Percentiles rank a stretch among this genome's conserved stretches.
Conservation (phyloP, 2,329 filamentous ascomycete species). For the Ramichloridium luteum region DNA sequence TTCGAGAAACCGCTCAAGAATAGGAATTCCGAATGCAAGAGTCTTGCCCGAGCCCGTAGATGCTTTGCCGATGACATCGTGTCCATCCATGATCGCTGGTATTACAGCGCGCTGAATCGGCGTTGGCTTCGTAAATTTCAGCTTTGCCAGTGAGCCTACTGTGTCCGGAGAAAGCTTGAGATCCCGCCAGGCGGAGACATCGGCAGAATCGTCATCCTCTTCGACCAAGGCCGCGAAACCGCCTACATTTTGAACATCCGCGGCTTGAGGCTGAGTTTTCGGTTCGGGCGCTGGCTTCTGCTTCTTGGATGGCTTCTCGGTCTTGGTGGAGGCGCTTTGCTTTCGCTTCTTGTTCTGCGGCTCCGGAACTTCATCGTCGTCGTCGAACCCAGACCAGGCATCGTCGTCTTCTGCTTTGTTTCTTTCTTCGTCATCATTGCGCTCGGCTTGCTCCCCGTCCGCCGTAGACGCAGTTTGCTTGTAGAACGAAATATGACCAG, state of each 20-base stretch:
- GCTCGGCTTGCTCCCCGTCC: conserved; percentile 17
- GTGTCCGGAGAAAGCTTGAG: conserved; percentile 61
- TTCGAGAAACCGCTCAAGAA: conserved; percentile 70
- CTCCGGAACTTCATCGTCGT: conserved; percentile 21
- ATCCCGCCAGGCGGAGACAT: conserved; percentile 67
- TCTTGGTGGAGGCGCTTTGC: conserved; percentile 13
- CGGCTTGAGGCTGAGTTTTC: conserved; percentile 1
- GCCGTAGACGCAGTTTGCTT: background rate
- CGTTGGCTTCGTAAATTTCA: conserved; percentile 73
- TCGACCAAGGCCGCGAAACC: conserved; percentile 39
- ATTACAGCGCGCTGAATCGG: conserved; percentile 70
- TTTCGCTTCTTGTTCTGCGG: conserved; percentile 18
- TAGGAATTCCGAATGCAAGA: conserved; percentile 84
- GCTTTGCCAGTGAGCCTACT: conserved; percentile 60
- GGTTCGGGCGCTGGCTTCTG: conserved; percentile 7
- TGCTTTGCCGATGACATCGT: conserved; percentile 91
- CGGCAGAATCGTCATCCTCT: conserved; percentile 46
- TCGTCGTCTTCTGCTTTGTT: conserved; percentile 37
- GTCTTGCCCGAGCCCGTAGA: conserved; percentile 96
- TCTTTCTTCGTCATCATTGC: conserved; percentile 21
- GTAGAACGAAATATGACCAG: conserved; percentile 37
- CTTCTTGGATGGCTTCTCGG: conserved; percentile 17
- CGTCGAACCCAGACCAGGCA: conserved; percentile 50
- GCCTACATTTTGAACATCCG: conserved; percentile 18
- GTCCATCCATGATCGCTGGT: conserved; percentile 67